Conservation (phyloP, 768 basidiomycete genomes). For the Rhizopogon vesiculosus region DNA sequence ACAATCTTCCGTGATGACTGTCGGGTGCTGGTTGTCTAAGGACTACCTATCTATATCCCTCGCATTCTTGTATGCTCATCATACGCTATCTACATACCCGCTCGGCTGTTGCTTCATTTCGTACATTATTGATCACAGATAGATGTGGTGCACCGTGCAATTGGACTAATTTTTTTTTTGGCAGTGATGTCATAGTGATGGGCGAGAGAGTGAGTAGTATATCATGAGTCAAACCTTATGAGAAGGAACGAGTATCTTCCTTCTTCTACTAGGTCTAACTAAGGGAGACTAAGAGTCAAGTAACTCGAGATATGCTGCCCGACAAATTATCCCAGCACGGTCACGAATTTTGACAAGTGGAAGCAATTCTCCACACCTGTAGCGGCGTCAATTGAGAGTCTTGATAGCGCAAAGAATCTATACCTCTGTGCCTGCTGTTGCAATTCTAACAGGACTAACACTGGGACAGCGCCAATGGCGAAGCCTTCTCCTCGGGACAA, state of each 20-base stretch:
- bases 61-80: background rate
- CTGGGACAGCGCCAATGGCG: constrained; percentile 70
- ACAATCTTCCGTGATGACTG: constrained; percentile 14
- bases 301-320: constrained; percentile 43
- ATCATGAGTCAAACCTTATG: too few species aligned
- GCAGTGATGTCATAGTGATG: too few species aligned
- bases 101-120: too few species aligned
- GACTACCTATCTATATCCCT: background rate
- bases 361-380: constrained; percentile 21
- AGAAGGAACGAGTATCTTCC: too few species aligned
- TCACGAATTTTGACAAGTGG: constrained; percentile 65
- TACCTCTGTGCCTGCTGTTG: constrained; percentile 44
- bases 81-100: background rate
- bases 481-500: constrained; percentile 73
- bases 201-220: too few species aligned
- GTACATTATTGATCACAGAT: background rate
- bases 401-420: constrained; percentile 2
- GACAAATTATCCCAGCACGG: constrained; percentile 47
- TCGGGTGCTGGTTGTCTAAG: background rate
- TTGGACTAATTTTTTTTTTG: background rate
- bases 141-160: too few species aligned
- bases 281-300: constrained; percentile 16
- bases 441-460: constrained; percentile 48
- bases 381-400: background rate
- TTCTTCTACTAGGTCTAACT: background rate